phyloP scores from a whole-genome alignment of 192 early-diverging fungal species.

The Thamnidium elegans region DNA sequence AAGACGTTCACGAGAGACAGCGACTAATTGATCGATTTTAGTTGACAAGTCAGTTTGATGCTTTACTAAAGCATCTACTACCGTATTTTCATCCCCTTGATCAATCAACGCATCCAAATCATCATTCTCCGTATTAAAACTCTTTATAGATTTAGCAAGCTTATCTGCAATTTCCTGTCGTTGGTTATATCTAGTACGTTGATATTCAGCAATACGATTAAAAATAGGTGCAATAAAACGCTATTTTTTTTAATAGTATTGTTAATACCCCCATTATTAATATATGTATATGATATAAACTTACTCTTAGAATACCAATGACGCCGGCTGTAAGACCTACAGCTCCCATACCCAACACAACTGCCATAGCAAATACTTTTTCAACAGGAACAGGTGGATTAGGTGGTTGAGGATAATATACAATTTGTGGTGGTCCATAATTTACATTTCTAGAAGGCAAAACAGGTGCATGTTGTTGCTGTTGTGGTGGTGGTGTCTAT shows the following conservation, averaged over 20 bases:
- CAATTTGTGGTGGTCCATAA: constrained; percentile 19
- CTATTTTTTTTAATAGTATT: neutral
- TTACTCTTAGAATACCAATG: constrained; percentile 36
- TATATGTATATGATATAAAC: neutral
- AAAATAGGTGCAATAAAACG: constrained; percentile 21
- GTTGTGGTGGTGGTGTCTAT: neutral
- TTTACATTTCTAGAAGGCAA: constrained; percentile 2
- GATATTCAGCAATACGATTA: constrained; percentile 15
- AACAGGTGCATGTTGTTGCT: constrained; percentile 18
- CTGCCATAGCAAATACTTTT: constrained; percentile 25
- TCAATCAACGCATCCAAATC: constrained; percentile 17
- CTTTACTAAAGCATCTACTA: constrained; percentile 2
- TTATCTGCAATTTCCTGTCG: neutral
- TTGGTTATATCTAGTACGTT: constrained; percentile 16
- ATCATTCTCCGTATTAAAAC: constrained; percentile 4
- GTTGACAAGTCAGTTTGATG: constrained; percentile 1
- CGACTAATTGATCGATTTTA: neutral
- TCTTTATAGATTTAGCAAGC: neutral
- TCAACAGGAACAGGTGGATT: constrained; percentile 23
- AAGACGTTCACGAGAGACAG: neutral
- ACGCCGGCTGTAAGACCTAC: constrained; percentile 29
- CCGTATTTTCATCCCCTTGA: constrained; percentile 8
- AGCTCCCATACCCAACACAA: constrained; percentile 23
- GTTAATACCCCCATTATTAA: neutral
- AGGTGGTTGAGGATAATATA: constrained; percentile 25